Conservation (phyloP, 768 basidiomycete species). For the Leccinum aurantiacum region DNA sequence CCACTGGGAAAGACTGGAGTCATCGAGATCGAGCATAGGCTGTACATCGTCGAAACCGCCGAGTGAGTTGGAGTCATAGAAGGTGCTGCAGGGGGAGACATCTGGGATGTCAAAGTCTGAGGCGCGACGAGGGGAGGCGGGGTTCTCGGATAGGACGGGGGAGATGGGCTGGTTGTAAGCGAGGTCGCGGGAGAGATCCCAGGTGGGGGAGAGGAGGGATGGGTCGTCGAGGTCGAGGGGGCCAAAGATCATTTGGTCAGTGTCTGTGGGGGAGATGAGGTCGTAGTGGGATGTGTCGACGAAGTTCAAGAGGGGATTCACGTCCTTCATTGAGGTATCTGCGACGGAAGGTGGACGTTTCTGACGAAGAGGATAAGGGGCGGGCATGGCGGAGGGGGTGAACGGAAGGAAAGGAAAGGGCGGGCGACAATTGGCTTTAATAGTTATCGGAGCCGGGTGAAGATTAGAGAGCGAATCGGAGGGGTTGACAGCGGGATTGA, state of each 20-base stretch:
- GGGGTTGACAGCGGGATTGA: constrained; percentile 29
- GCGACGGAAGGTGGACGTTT: constrained; percentile 19
- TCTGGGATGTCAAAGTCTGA: constrained; percentile 43
- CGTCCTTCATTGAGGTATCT: constrained; percentile 32
- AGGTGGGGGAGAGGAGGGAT: constrained; percentile 28
- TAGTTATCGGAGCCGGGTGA: constrained; percentile 37
- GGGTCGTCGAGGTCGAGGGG: constrained; percentile 35
- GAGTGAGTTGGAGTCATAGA: constrained; percentile 35
- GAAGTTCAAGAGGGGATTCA: constrained; percentile 31
- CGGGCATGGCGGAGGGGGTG: constrained; percentile 42
- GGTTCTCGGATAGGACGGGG: constrained; percentile 39
- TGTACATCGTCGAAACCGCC: constrained; percentile 34
- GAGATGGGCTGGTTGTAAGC: constrained; percentile 41
- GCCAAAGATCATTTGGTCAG: constrained; percentile 37
- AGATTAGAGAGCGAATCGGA: constrained; percentile 29
- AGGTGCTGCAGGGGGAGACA: constrained; percentile 38
- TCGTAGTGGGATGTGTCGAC: constrained; percentile 45
- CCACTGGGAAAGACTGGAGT: constrained; percentile 54
- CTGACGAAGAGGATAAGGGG: constrained; percentile 38
- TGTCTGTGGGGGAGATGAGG: constrained; percentile 28
- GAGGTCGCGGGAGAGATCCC: constrained; percentile 35
- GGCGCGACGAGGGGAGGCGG: constrained; percentile 40
- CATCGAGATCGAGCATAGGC: constrained; percentile 41
- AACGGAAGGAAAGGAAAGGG: constrained; percentile 24
- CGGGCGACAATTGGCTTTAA: constrained; percentile 32